Evolutionary conservation across 768 basidiomycete genomes (phyloP), one percentile per base, ranked within the genome.

Genomic region (Tylopilus cervinicoccineus): DNA sequence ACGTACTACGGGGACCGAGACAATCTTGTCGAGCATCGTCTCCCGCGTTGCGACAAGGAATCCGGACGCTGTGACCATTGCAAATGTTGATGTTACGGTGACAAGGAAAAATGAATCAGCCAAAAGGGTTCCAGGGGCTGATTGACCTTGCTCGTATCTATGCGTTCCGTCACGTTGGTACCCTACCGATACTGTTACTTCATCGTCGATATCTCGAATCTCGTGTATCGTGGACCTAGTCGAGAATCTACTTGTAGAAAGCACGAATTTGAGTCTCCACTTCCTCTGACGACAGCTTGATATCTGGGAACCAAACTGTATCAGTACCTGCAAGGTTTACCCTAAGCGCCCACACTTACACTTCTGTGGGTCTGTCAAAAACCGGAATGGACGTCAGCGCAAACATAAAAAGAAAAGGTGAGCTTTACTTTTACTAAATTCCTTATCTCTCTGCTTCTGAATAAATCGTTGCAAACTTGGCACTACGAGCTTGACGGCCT

Each of bases 361-460:
- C 57, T 79, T 80, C 55, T 74, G 70, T 32, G 78, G 77, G 57
- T 79, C 79, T 79, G 42, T 38, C 13, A 9, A 44, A 31, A 44
- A 34, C 7, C 9, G 26, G 41, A 42, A 45, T 33, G 0, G n/a
- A 24, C 1, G 37, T 55, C 32, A 57, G 29, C 23, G 39, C 10
- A 37, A 19, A 36, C 14, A 11, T 4, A 45, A 32, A 29, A 29
- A 46, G 14, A 34, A 13, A 28, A 38, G 24, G 12, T 20, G 27
- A 2, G 71, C 78, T 16, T 59, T 54, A 90, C 90, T 88, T 71
- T 86, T 88, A 64, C 88, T 89, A 56, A 90, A 88, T 54, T 91
- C 88, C 63, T 86, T 89, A 36, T 88, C 88, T 31, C 75, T 75
- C 57, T 86, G 81, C 63, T 83, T 85, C 65, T 86, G 83, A 52